Percentiles rank a stretch among this genome's conserved stretches.
Evolutionary conservation across 75 land plant genomes (phyloP).

Genomic region (Ceratopteris richardii): DNA sequence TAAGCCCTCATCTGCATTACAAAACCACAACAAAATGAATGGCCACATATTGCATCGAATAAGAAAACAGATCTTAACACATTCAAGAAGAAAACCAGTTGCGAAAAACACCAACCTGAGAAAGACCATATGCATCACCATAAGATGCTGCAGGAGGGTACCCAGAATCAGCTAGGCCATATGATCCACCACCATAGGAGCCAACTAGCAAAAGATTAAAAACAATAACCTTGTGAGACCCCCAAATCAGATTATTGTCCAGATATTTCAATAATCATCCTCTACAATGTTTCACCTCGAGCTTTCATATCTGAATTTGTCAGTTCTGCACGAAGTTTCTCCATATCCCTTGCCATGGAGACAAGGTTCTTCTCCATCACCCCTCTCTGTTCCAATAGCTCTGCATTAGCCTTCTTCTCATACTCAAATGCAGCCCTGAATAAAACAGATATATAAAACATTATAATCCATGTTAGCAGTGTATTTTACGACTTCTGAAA

Average conservation of each 20-base stretch:
- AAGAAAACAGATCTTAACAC: slow-evolving; percentile 11
- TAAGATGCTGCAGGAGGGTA: slow-evolving; percentile 19
- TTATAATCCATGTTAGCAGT: too few species aligned
- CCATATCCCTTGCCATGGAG: slow-evolving; percentile 69
- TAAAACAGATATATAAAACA: too few species aligned
- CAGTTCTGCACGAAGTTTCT: slow-evolving; percentile 68
- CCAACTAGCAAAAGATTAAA: slow-evolving; percentile 2
- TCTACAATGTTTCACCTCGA: slow-evolving; percentile 4
- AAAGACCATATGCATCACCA: slow-evolving; percentile 38
- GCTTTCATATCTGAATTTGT: slow-evolving; percentile 42
- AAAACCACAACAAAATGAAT: too few species aligned
- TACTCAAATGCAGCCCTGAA: slow-evolving; percentile 50
- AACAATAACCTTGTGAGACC: not conserved
- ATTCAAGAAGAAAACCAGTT: too few species aligned
- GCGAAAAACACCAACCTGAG: slow-evolving; percentile 26
- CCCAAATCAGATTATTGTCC: not conserved
- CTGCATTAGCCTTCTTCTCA: slow-evolving; percentile 63
- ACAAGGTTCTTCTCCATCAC: slow-evolving; percentile 69
- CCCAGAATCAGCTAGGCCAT: slow-evolving; percentile 16
- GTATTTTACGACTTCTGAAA: too few species aligned
- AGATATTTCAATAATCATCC: not conserved
- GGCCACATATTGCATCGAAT: not conserved
- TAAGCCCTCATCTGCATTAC: too few species aligned
- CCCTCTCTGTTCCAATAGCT: slow-evolving; percentile 53
- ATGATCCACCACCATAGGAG: not conserved